These are phyloP conservation scores for Phaseolus lunatus DNA, from an alignment of 306 rosid genomes.

Conservation along the genomic window DNA sequence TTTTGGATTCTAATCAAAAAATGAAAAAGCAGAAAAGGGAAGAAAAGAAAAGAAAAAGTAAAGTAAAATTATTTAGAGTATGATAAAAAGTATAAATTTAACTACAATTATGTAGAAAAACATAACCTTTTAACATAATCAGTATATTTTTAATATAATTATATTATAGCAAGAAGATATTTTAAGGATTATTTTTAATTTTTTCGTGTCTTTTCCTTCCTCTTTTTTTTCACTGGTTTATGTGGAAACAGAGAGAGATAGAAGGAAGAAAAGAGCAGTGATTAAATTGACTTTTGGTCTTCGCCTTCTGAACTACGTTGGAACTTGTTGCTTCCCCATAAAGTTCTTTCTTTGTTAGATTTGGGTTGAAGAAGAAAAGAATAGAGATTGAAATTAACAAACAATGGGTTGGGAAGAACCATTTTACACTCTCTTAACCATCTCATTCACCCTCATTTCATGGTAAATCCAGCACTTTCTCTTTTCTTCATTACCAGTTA, in stretches of 20 bases:
- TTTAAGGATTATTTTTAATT: too few species aligned
- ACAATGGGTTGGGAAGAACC: slow-evolving; percentile 50
- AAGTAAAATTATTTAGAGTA: too few species aligned
- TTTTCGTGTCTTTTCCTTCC: too few species aligned
- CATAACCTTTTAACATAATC: too few species aligned
- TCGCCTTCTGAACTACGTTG: background rate
- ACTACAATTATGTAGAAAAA: too few species aligned
- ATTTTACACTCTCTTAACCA: slow-evolving; percentile 38
- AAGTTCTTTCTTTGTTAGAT: background rate
- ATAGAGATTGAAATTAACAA: background rate
- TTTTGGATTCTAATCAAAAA: too few species aligned
- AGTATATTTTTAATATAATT: too few species aligned
- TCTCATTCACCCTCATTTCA: slow-evolving; percentile 50
- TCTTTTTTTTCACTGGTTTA: background rate
- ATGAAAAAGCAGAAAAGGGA: too few species aligned
- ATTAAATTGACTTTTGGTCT: background rate
- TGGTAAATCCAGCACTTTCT: slow-evolving; percentile 49
- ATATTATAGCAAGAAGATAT: too few species aligned
- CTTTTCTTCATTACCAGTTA: background rate
- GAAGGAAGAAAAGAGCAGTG: too few species aligned
- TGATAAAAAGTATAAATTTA: too few species aligned
- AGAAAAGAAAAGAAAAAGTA: too few species aligned
- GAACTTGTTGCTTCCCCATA: background rate
- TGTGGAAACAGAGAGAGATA: background rate
- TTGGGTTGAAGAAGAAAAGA: slow-evolving; percentile 6